These are phyloP conservation scores for Gossypium laxum DNA, from an alignment of 441 rosid genomes.

Conservation along the genomic window DNA sequence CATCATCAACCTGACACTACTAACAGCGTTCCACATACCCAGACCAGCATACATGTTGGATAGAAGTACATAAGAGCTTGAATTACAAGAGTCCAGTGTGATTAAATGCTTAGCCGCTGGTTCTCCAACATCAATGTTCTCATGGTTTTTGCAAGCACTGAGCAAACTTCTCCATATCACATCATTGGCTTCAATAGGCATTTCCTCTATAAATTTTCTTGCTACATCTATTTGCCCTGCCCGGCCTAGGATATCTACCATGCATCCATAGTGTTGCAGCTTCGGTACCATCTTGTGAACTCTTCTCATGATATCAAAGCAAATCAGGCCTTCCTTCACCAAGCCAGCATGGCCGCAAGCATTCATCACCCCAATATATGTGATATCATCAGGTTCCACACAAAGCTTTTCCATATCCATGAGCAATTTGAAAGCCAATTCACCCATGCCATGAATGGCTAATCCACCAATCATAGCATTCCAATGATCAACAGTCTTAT, in stretches of 20 bases:
- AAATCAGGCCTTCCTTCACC: conserved; percentile 55
- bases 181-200: conserved; percentile 52
- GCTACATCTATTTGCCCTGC: conserved; percentile 45
- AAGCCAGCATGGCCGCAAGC: conserved; percentile 56
- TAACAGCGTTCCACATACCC: conserved; percentile 47
- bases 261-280: conserved; percentile 54
- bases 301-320: conserved; percentile 58
- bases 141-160: conserved; percentile 39
- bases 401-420: conserved; percentile 37
- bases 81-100: conserved; percentile 27
- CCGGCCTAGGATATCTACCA: conserved; percentile 46
- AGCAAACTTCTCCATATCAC: conserved; percentile 52
- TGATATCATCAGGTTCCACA: conserved; percentile 41
- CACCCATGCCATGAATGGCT: conserved; percentile 53
- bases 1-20: conserved; percentile 40
- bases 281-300: conserved; percentile 44
- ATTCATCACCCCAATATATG: conserved; percentile 39
- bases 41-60: conserved; percentile 48
- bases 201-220: conserved; percentile 31
- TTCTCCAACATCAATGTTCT: conserved; percentile 38
- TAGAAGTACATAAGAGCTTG: conserved; percentile 45
- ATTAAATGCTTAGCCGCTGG: conserved; percentile 35
- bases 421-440: conserved; percentile 44
- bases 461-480: conserved; percentile 60
- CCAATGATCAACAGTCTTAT: conserved; percentile 53